phyloP scores from a whole-genome alignment of 495 filamentous ascomycete genomes.

The Cetradonia linearis region DNA sequence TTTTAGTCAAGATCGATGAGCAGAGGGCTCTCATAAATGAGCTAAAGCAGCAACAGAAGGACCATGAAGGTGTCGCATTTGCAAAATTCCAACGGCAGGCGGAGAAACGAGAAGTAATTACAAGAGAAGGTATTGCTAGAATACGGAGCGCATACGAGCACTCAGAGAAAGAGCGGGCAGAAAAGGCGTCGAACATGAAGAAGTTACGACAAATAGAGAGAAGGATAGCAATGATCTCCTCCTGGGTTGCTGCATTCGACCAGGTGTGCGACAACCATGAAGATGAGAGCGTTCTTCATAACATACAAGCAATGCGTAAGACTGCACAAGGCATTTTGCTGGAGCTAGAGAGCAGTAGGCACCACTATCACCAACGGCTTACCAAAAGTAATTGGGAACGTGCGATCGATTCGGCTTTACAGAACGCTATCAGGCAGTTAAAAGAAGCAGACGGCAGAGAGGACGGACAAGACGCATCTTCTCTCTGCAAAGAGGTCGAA shows the following conservation, averaged over 20 bases:
- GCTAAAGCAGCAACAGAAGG: slow-evolving; percentile 81
- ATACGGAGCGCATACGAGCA: slow-evolving; percentile 80
- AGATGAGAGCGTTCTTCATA: slow-evolving; percentile 52
- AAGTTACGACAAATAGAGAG: slow-evolving; percentile 75
- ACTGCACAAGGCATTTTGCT: slow-evolving; percentile 76
- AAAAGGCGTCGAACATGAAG: slow-evolving; percentile 70
- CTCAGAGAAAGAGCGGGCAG: slow-evolving; percentile 63
- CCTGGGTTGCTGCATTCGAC: slow-evolving; percentile 92
- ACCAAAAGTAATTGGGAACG: slow-evolving; percentile 77
- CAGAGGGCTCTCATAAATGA: slow-evolving; percentile 90
- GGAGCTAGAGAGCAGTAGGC: slow-evolving; percentile 79
- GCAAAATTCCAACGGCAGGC: slow-evolving; percentile 80
- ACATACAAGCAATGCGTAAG: slow-evolving; percentile 67
- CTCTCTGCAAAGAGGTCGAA: slow-evolving; percentile 71
- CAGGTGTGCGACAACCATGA: slow-evolving; percentile 62
- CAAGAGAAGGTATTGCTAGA: slow-evolving; percentile 71
- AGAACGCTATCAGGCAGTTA: slow-evolving; percentile 71
- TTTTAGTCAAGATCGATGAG: slow-evolving; percentile 94
- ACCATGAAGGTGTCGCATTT: slow-evolving; percentile 77
- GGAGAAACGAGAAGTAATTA: slow-evolving; percentile 67
- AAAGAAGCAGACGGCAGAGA: slow-evolving; percentile 56
- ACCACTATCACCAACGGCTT: slow-evolving; percentile 78
- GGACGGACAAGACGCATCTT: slow-evolving; percentile 61
- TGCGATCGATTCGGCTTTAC: slow-evolving; percentile 72
- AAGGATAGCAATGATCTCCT: slow-evolving; percentile 69